Conservation (phyloP, 345 rosid species). For the Moricandia arvensis region DNA sequence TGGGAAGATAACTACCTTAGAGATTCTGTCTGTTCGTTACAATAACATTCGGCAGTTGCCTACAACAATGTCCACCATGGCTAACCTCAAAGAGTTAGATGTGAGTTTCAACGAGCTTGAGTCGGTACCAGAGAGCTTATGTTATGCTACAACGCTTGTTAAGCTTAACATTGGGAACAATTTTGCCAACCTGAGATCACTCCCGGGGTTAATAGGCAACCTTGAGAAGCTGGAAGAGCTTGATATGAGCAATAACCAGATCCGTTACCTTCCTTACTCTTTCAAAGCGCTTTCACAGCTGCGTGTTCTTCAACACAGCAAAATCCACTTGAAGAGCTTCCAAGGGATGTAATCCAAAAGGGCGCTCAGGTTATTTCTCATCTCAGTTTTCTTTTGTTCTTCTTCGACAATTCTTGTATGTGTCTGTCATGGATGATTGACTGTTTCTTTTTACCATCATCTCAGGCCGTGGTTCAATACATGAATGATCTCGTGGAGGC, state of each 20-base stretch:
- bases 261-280: slow-evolving; percentile 80
- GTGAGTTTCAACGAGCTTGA: slow-evolving; percentile 98
- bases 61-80: slow-evolving; percentile 82
- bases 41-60: slow-evolving; percentile 87
- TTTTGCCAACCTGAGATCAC: slow-evolving; percentile 74
- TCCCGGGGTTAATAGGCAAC: slow-evolving; percentile 91
- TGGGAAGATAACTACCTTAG: slow-evolving; percentile 74
- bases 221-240: slow-evolving; percentile 91
- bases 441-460: neutral
- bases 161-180: slow-evolving; percentile 93
- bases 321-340: slow-evolving; percentile 92
- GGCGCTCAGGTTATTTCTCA: slow-evolving; percentile 83
- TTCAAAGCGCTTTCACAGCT: slow-evolving; percentile 71
- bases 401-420: neutral
- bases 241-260: slow-evolving; percentile 96
- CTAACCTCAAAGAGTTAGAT: slow-evolving; percentile 76
- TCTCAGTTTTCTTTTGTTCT: neutral
- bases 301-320: slow-evolving; percentile 64
- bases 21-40: slow-evolving; percentile 79
- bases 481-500: slow-evolving; percentile 73
- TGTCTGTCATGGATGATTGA: slow-evolving; percentile 16
- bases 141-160: slow-evolving; percentile 78
- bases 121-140: slow-evolving; percentile 88
- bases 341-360: slow-evolving; percentile 62
- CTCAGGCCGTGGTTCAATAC: slow-evolving; percentile 84